Percentiles rank a stretch among this genome's conserved stretches.
Conservation (phyloP, 1,139 yeast genomes). For the Geotrichum fermentans region DNA sequence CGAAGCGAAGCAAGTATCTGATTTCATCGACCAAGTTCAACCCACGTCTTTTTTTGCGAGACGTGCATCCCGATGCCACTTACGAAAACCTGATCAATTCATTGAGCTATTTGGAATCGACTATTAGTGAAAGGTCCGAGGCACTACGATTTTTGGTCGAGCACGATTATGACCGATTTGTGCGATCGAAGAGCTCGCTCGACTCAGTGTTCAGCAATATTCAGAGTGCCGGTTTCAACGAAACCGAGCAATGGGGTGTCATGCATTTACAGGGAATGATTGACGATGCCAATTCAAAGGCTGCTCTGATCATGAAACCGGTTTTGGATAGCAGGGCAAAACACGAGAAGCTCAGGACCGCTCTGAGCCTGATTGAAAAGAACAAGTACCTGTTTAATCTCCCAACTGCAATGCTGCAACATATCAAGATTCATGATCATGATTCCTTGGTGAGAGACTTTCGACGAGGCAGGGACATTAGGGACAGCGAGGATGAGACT, state of each 20-base stretch:
- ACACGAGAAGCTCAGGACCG: slow-evolving; percentile 54
- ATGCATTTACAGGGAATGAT: slow-evolving; percentile 30
- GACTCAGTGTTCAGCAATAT: slow-evolving; percentile 56
- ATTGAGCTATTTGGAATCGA: slow-evolving; percentile 53
- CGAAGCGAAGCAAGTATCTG: slow-evolving; percentile 46
- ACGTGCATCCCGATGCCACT: slow-evolving; percentile 66
- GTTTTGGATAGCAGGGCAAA: slow-evolving; percentile 59
- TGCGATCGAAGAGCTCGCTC: slow-evolving; percentile 64
- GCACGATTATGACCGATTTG: slow-evolving; percentile 67
- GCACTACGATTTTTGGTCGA: slow-evolving; percentile 65
- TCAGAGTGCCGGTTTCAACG: slow-evolving; percentile 39
- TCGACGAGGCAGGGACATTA: slow-evolving; percentile 48
- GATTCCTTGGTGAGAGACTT: slow-evolving; percentile 68
- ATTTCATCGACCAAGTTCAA: slow-evolving; percentile 71
- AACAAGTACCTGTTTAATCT: slow-evolving; percentile 66
- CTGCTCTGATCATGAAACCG: slow-evolving; percentile 70
- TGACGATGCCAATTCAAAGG: slow-evolving; percentile 41
- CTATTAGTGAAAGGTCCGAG: slow-evolving; percentile 60
- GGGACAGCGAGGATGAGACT: slow-evolving; percentile 27
- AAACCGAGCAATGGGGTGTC: slow-evolving; percentile 39
- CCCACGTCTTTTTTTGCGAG: slow-evolving; percentile 61
- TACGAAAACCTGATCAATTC: slow-evolving; percentile 57
- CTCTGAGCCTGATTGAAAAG: slow-evolving; percentile 59
- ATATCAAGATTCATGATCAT: slow-evolving; percentile 59
- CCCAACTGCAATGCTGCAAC: slow-evolving; percentile 55